Evolutionary conservation across 2,329 filamentous ascomycete species (phyloP).

Genomic region (Paecilomyces formosus): DNA sequence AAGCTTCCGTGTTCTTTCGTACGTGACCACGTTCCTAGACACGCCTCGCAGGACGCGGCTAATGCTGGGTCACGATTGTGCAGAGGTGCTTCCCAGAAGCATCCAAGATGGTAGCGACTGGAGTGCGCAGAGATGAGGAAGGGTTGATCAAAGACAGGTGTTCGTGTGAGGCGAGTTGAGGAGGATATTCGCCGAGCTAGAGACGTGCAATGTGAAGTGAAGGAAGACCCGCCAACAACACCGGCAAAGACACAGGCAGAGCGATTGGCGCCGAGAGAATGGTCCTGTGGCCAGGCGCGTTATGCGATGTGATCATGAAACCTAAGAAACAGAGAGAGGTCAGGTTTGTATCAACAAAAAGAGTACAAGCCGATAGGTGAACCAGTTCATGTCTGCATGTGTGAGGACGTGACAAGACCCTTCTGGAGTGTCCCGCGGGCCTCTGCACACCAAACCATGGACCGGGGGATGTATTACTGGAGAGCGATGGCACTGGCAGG

Average conservation of each 20-base stretch:
- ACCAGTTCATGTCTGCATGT: background rate
- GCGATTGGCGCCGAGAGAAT: background rate
- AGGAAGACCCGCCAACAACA: background rate
- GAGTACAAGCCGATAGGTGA: background rate
- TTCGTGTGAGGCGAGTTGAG: background rate
- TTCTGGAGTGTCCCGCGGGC: background rate
- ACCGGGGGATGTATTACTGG: background rate
- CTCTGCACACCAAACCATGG: background rate
- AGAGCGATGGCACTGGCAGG: background rate
- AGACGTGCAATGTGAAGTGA: background rate
- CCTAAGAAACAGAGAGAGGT: background rate
- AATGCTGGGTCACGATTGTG: background rate
- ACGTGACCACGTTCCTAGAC: background rate
- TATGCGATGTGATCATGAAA: background rate
- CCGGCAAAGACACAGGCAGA: background rate
- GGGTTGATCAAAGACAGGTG: background rate
- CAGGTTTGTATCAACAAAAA: background rate
- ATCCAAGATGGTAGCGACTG: background rate
- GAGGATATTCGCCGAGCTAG: background rate
- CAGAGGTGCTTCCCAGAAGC: background rate
- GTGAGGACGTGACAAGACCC: background rate
- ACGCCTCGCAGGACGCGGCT: background rate
- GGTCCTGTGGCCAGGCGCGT: background rate
- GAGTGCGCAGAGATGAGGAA: background rate
- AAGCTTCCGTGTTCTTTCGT: background rate